Base-by-base conservation (phyloP, 176 grass and related monocot genomes). In the Elymus sibiricus region DNA sequence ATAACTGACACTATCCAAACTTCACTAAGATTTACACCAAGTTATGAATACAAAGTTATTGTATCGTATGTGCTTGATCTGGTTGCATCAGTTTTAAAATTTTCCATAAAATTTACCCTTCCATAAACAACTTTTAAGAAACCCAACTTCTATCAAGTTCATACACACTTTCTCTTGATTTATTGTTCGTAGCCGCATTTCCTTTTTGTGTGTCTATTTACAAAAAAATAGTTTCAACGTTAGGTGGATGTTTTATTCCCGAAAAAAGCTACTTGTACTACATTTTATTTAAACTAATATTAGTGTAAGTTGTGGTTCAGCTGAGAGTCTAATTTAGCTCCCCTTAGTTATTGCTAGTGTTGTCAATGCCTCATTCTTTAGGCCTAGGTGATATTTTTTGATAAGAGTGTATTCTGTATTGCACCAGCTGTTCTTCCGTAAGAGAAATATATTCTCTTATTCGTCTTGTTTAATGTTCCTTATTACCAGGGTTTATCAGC, bases 311-410 rank as follows among this genome's bases (percentile, higher is more conserved):
- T 1, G 10, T 26, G 29, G 55, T 75, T 80, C 59, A 75, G 13
- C 77, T 68, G 25, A 42, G 47, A 65, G 22, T 82, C 27, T n/a
- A 53, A 40, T 64, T 65, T 67, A 62, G 37, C 28, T 87, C 35
- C 7, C 28, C 11, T 82, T 82, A 81, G 26, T 62, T 67, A 37
- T 22, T 85, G 16, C 2, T 60, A 22, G n/a, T 26, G 44, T 25
- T 87, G 32, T 76, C 34, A 65, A 79, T 87, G 37, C 47, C 62
- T 68, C 51, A 38, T 78, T 17, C 31, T 85, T 17, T 62, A 55
- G 59, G 34, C 13, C 8, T 64, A 77, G 7, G 58, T 43, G 64
- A 42, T 65, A 28, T 74, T 79, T 70, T 25, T 65, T 19, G 1
- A 4, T 42, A 64, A 51, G 28, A 59, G 43, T 51, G 61, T 66